Evolutionary conservation across 345 rosid species (phyloP), one percentile per base, ranked within the genome.

Genomic region (Brassica cretica): DNA sequence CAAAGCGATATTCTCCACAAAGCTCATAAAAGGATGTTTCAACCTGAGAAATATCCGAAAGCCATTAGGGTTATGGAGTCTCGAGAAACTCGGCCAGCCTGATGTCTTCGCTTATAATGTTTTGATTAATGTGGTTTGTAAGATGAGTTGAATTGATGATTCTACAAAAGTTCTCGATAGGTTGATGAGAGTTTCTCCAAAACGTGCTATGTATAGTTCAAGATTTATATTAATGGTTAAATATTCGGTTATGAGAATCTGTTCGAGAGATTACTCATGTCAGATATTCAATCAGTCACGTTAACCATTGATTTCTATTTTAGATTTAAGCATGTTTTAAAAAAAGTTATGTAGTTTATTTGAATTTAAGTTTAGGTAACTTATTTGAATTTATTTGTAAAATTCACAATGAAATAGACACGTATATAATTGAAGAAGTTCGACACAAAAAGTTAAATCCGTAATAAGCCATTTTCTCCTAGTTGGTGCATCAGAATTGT

Each of bases 41-140:
- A 41, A 41, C 49, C 49, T 41, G 4, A 41, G 14, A 9, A 41
- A 41, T 12, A 41, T 41, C 49, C 49, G 11, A 41, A 41, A 78
- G 94, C 93, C 2, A 71, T 75, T 49, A 87, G 87, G 71, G 96
- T 91, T 5, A 86, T 94, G 93, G 94, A 89, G 91, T 32, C 71
- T 90, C 64, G 98, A 93, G 82, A 86, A 58, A 29, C 72, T 82
- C 39, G 94, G 96, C 1, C 76, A 87, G 19, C 97, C 94, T 72
- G 96, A 94, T 83, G 88, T 88, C 29, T 86, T 88, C 68, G 83
- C 97, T 51, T 94, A 90, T 75, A 94, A 41, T 46, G 53, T 15
- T 46, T 46, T 46, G 53, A 46, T 46, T 12, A 46, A 12, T 46
- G 15, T 94, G 16, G 53, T 3, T 46, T 12, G 53, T 46, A 46